Base-by-base conservation (phyloP, 306 rosid species). In the Prunus dulcis region DNA sequence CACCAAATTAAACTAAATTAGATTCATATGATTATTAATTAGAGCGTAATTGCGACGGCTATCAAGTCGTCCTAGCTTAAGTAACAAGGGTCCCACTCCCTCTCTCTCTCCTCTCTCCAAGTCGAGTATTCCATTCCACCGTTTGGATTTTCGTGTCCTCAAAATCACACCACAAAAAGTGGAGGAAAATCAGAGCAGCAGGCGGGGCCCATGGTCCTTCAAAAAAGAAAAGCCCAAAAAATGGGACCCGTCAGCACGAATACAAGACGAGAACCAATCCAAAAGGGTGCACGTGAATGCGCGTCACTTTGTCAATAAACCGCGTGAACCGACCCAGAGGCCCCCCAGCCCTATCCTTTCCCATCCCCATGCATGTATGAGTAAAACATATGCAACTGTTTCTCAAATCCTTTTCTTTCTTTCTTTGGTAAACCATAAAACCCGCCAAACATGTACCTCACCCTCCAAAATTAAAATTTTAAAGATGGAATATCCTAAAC, bases 301-400 rank as follows among this genome's bases (percentile, higher is more conserved):
- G 86, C 83, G 86, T 83, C 80, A 15, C 51, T 27, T 69, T 83
- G 81, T 83, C 86, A 78, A 64, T 22, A 63, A 75, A 83, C 75
- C 86, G 86, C 86, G 86, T 82, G 77, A 81, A 74, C 67, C 58
- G 62, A 17, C 82, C 72, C 50, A 13, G 13, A 22, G 4, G 13
- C 17, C 64, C 8, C 38, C 1, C 14, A 13, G 4, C 38, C 64
- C 18, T 3, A 58, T 12, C 34, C 38, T 2, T 56, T 12, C 51
- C 20, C 64, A 53, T 47, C 65, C 76, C 66, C 53, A 14, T 38
- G 67, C 67, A 51, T 51, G 14, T 32, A 57, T 17, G 25, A 11
- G 30, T 34, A 32, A 22, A 27, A 62, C 64, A 57, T 27, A 57
- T 22, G 55, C 53, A 64, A 56, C 80, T 55, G 66, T 74, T 78